Conservation (phyloP, 805 yeast species). For the Candida mattraensis region DNA sequence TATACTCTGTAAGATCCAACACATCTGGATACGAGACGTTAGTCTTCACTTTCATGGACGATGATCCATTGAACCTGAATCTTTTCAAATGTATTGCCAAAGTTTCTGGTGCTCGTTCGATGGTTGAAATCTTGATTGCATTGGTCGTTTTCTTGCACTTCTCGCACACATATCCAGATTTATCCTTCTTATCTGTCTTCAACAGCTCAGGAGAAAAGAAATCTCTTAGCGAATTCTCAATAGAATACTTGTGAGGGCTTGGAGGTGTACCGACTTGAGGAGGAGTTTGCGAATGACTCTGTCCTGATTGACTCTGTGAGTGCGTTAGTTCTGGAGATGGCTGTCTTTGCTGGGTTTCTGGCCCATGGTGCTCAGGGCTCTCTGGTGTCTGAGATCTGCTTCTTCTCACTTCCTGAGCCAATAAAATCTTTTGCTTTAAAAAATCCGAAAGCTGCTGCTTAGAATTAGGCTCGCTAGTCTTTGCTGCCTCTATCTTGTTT, state of each 20-base stretch:
- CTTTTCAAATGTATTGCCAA: conserved; percentile 84
- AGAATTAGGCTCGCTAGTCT: conserved; percentile 23
- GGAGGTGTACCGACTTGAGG: conserved; percentile 2
- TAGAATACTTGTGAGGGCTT: conserved; percentile 49
- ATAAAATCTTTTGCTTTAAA: conserved; percentile 29
- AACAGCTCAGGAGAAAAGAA: conserved; percentile 83
- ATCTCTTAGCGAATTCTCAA: conserved; percentile 73
- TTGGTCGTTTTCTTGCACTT: conserved; percentile 74
- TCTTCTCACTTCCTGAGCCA: conserved; percentile 26
- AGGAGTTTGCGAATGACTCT: conserved; percentile 4
- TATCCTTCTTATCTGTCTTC: conserved; percentile 62
- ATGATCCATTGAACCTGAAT: conserved; percentile 79
- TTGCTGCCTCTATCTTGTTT: conserved; percentile 29
- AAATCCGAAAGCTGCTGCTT: conserved; percentile 29
- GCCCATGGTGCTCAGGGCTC: too few relatives aligned
- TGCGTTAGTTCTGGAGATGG: conserved; percentile 6
- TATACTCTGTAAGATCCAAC: conserved; percentile 69
- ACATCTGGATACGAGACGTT: conserved; percentile 77
- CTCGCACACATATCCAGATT: conserved; percentile 85
- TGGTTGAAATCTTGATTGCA: conserved; percentile 74
- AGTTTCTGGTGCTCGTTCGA: conserved; percentile 85
- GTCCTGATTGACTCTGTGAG: conserved; percentile 3
- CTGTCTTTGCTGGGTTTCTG: conserved; percentile 8
- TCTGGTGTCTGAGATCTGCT: conserved; percentile 29
- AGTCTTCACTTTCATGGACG: conserved; percentile 83